These are phyloP conservation scores for Pseudomonodictys pantanalensis DNA, from an alignment of 495 filamentous ascomycete genomes.

Conservation along the genomic window DNA sequence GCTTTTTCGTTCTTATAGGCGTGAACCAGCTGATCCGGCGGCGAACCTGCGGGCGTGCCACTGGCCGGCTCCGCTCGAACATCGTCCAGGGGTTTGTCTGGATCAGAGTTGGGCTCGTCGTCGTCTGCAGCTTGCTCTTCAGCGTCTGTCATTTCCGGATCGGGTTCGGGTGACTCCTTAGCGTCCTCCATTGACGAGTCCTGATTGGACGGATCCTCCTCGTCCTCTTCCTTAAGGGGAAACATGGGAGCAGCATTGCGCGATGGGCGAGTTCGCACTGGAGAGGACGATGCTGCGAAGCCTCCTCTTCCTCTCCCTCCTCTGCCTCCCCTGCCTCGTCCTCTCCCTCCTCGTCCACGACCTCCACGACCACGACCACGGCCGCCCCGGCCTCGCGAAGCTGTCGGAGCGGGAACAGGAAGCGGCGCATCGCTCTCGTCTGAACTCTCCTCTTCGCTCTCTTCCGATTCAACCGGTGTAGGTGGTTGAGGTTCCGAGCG, in stretches of 20 bases:
- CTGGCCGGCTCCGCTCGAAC: neutral
- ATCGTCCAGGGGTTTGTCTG: neutral
- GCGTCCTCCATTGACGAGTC: constrained; percentile 17
- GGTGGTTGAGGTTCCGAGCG: neutral
- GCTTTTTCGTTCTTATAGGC: neutral
- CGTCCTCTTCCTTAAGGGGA: constrained; percentile 29
- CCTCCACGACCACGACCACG: constrained; percentile 17
- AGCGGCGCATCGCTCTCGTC: constrained; percentile 7
- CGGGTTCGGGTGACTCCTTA: constrained; percentile 12
- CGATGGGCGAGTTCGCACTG: constrained; percentile 12
- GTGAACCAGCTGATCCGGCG: neutral
- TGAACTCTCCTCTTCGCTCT: neutral
- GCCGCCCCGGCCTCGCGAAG: constrained; percentile 5
- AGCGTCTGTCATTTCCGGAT: constrained; percentile 7
- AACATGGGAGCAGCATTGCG: constrained; percentile 28
- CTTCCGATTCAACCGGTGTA: neutral
- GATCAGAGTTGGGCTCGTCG: neutral
- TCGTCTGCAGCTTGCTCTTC: constrained; percentile 1
- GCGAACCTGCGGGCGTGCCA: constrained; percentile 14
- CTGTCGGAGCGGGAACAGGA: neutral
- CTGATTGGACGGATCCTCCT: constrained; percentile 26
- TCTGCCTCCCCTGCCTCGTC: constrained; percentile 7
- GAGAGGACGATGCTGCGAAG: constrained; percentile 3
- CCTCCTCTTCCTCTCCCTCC: constrained; percentile 11
- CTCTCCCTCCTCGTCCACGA: constrained; percentile 20